Percentiles rank a stretch among this genome's conserved stretches.
Evolutionary conservation across 2,329 filamentous ascomycete species (phyloP).

Genomic region (Septoria linicola): DNA sequence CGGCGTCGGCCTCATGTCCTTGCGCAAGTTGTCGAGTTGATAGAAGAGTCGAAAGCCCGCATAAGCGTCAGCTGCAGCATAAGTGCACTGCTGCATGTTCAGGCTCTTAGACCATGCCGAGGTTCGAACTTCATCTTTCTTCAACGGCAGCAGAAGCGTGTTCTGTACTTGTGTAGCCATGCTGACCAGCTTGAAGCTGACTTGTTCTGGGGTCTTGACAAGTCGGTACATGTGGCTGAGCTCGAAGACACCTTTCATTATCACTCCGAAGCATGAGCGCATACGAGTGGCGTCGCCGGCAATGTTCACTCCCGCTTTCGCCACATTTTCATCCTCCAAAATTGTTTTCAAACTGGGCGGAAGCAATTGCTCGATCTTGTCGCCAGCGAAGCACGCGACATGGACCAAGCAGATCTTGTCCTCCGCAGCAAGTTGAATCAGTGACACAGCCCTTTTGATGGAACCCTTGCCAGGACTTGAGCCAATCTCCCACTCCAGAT

Average conservation of each 20-base stretch:
- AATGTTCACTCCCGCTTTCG: constrained; percentile 76
- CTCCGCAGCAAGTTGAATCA: constrained; percentile 79
- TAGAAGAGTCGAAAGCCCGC: constrained; percentile 72
- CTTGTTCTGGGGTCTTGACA: constrained; percentile 60
- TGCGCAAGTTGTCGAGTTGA: constrained; percentile 66
- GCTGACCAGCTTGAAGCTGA: constrained; percentile 66
- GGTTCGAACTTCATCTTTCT: constrained; percentile 70
- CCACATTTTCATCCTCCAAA: constrained; percentile 67
- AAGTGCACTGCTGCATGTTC: constrained; percentile 65
- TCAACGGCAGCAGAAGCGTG: constrained; percentile 69
- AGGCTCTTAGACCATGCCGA: constrained; percentile 72
- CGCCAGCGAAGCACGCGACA: constrained; percentile 57
- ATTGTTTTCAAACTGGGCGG: constrained; percentile 68
- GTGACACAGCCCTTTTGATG: constrained; percentile 61
- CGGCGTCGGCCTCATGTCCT: constrained; percentile 66
- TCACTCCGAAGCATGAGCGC: constrained; percentile 62
- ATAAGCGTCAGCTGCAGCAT: constrained; percentile 80
- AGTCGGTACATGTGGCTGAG: constrained; percentile 79
- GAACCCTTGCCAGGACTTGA: constrained; percentile 40
- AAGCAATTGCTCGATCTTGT: constrained; percentile 56
- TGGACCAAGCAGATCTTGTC: constrained; percentile 80
- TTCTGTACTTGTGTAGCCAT: constrained; percentile 70
- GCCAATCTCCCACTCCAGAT: constrained; percentile 74
- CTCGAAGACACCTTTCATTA: constrained; percentile 70
- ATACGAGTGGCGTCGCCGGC: constrained; percentile 66